Evolutionary conservation across 192 early-diverging fungal genomes (phyloP).

Genomic region (Chytriomyces hyalinus): DNA sequence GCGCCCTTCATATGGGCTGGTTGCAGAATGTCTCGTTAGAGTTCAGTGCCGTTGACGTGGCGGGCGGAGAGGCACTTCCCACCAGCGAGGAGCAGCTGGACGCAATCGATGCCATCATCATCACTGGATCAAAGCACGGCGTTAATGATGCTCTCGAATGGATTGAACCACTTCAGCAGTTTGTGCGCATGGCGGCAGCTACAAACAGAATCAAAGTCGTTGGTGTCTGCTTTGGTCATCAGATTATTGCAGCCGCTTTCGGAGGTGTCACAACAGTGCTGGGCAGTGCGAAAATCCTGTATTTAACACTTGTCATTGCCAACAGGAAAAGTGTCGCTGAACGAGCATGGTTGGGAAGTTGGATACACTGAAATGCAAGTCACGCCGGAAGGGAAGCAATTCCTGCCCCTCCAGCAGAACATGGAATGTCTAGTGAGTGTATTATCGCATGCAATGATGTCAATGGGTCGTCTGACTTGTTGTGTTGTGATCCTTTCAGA

Average conservation of each 20-base stretch:
- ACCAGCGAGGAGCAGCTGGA: constrained; percentile 24
- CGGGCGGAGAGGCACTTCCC: constrained; percentile 32
- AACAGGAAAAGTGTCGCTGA: constrained; percentile 41
- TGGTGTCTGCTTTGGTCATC: constrained; percentile 85
- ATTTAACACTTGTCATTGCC: neutral
- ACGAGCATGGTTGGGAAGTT: constrained; percentile 78
- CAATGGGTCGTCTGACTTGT: neutral
- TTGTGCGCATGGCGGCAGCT: constrained; percentile 47
- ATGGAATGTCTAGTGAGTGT: constrained; percentile 18
- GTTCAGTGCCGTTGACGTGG: constrained; percentile 23
- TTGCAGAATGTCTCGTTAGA: neutral
- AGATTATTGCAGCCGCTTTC: constrained; percentile 73
- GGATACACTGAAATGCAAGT: constrained; percentile 42
- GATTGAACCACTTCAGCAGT: constrained; percentile 66
- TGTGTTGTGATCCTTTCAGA: neutral
- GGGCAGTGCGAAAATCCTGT: neutral
- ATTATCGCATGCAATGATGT: neutral
- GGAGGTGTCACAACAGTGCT: constrained; percentile 53
- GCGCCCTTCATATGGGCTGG: neutral
- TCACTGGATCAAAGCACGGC: constrained; percentile 59
- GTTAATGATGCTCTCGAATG: constrained; percentile 64
- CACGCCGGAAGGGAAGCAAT: constrained; percentile 33
- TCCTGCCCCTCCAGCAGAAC: constrained; percentile 10
- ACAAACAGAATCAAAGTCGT: constrained; percentile 55
- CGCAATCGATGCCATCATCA: constrained; percentile 41